Percentiles rank a stretch among this genome's conserved stretches.
phyloP scores from a whole-genome alignment of 2,329 filamentous ascomycete species.

The Venturia aucupariae region DNA sequence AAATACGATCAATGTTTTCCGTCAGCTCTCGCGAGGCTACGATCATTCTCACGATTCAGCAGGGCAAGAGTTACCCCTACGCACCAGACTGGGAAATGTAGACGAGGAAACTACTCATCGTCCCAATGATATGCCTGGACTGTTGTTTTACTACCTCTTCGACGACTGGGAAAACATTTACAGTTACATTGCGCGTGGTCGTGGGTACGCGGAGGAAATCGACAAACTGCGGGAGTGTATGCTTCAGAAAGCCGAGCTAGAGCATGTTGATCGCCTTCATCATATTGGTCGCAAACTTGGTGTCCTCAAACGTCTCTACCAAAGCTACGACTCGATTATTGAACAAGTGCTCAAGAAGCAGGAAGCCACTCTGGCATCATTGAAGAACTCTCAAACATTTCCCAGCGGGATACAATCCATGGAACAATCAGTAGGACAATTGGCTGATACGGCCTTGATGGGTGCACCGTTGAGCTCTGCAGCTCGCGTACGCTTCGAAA shows the following conservation, averaged over 20 bases:
- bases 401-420: conserved; percentile 18
- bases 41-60: conserved; percentile 31
- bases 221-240: conserved; percentile 46
- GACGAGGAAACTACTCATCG: conserved; percentile 38
- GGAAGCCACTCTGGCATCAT: conserved; percentile 32
- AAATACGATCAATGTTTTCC: conserved; percentile 53
- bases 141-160: conserved; percentile 58
- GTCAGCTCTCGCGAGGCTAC: conserved; percentile 49
- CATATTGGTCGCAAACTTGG: conserved; percentile 52
- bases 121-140: conserved; percentile 46
- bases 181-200: conserved; percentile 43
- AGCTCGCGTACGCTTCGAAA: conserved; percentile 49
- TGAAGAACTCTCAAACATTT: conserved; percentile 35
- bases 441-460: conserved; percentile 30
- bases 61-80: conserved; percentile 35
- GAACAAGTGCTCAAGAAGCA: conserved; percentile 45
- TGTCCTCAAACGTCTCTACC: conserved; percentile 51
- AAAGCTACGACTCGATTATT: conserved; percentile 52
- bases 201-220: conserved; percentile 39
- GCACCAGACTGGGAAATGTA: conserved; percentile 35
- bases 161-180: conserved; percentile 56
- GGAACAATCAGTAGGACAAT: conserved; percentile 15
- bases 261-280: conserved; percentile 45
- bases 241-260: conserved; percentile 40
- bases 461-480: conserved; percentile 38